These are phyloP conservation scores for Ogataea hybrid DNA, from an alignment of 1,139 yeast species.

Conservation along the genomic window DNA sequence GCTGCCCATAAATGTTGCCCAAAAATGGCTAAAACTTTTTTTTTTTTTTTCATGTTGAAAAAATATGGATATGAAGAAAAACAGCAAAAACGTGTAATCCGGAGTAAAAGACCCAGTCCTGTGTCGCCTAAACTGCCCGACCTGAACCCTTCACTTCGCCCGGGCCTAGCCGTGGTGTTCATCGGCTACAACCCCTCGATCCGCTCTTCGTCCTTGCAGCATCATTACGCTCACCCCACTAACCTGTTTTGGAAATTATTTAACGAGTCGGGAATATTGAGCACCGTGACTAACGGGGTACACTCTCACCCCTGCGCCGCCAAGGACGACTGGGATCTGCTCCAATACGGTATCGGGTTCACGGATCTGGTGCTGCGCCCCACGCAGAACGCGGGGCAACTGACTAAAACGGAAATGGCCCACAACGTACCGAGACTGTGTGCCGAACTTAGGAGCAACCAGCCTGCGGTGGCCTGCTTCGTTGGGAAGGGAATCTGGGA, in stretches of 20 bases:
- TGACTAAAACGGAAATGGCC: constrained; percentile 50
- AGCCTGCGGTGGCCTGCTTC: constrained; percentile 49
- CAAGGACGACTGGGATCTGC: constrained; percentile 45
- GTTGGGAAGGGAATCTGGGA: constrained; percentile 87
- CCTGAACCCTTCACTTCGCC: constrained; percentile 28
- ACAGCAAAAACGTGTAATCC: not conserved
- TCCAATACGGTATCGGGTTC: constrained; percentile 57
- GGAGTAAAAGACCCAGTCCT: not conserved
- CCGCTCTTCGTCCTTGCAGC: constrained; percentile 60
- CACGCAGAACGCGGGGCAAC: constrained; percentile 58
- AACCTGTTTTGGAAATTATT: constrained; percentile 70
- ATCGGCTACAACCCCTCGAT: constrained; percentile 78
- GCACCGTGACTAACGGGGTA: constrained; percentile 9
- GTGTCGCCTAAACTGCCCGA: constrained; percentile 32
- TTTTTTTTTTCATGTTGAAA: constrained; percentile 7
- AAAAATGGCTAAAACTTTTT: not conserved
- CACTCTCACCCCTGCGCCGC: constrained; percentile 17
- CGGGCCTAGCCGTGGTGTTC: constrained; percentile 45
- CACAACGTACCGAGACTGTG: constrained; percentile 55
- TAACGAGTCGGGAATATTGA: constrained; percentile 49
- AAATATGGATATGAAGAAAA: constrained; percentile 2
- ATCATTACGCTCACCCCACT: constrained; percentile 72
- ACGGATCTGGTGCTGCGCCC: constrained; percentile 70
- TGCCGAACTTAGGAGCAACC: constrained; percentile 38
- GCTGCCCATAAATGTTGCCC: constrained; percentile 10